A percentile compares a stretch with the other conserved stretches of the same genome.
Conservation (phyloP, 164 flowering plant genomes). For the Nelumbo lutea region DNA sequence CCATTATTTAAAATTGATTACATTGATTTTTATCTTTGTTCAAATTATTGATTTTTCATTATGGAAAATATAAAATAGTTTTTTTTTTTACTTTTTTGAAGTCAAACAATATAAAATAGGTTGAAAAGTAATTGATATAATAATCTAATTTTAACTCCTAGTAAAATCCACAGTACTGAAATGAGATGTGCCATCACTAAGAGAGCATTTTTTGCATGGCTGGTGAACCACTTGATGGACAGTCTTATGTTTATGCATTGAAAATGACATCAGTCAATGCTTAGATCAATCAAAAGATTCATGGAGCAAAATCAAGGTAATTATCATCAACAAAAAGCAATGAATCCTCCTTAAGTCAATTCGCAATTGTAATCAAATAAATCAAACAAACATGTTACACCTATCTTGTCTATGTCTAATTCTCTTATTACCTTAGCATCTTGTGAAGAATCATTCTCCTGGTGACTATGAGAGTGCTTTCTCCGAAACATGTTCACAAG, state of each 20-base stretch:
- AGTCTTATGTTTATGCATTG: neutral
- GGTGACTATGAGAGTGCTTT: slow-evolving; percentile 35
- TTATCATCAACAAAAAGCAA: neutral
- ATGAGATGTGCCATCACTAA: too few relatives aligned
- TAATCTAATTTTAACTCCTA: too few relatives aligned
- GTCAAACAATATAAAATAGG: neutral
- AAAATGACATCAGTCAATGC: neutral
- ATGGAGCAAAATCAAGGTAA: too few relatives aligned
- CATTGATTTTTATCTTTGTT: neutral
- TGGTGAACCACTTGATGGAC: neutral
- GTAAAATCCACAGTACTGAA: too few relatives aligned
- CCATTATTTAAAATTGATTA: neutral
- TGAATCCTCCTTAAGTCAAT: neutral
- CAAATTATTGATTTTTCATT: too few relatives aligned
- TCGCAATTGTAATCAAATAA: neutral
- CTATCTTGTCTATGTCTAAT: neutral
- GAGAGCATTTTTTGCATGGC: neutral
- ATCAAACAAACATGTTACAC: neutral
- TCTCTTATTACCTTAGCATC: slow-evolving; percentile 46
- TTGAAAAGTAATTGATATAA: neutral
- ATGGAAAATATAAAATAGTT: too few relatives aligned
- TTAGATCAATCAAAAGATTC: neutral
- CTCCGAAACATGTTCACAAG: slow-evolving; percentile 48
- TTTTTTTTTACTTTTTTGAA: too few relatives aligned
- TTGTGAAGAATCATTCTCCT: slow-evolving; percentile 33